Evolutionary conservation across 352 stramenopile genomes (phyloP).

Genomic region (Plasmopara muralis): DNA sequence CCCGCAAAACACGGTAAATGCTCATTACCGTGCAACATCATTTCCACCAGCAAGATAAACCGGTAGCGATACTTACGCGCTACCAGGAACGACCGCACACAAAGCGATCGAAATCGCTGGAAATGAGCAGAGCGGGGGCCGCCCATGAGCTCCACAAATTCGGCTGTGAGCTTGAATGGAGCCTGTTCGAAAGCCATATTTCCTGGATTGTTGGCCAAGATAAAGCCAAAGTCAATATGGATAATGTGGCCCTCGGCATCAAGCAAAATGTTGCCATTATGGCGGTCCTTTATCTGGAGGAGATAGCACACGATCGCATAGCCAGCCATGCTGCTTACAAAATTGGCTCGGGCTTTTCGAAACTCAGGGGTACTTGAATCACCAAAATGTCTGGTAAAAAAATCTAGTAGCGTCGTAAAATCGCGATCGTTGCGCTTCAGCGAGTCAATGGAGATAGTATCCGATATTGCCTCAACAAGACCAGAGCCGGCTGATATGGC

Average conservation of each 20-base stretch:
- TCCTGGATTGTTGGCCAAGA: conserved; percentile 90
- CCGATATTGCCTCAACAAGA: conserved; percentile 94
- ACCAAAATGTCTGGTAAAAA: conserved; percentile 92
- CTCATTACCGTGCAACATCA: conserved; percentile 96
- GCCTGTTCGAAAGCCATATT: conserved; percentile 94
- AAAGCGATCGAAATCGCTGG: conserved; percentile 92
- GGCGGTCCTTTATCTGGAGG: conserved; percentile 96
- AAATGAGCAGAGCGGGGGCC: conserved; percentile 90
- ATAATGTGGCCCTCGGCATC: conserved; percentile 95
- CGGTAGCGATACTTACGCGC: conserved; percentile 92
- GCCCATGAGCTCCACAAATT: conserved; percentile 95
- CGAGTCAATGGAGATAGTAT: conserved; percentile 97
- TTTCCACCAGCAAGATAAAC: conserved; percentile 94
- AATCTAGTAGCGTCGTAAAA: conserved; percentile 89
- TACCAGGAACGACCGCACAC: conserved; percentile 93
- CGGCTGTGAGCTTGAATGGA: conserved; percentile 96
- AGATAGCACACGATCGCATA: conserved; percentile 96
- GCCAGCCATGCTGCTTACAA: conserved; percentile 77
- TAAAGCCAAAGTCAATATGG: conserved; percentile 97
- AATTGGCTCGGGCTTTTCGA: conserved; percentile 77
- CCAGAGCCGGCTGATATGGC: conserved; percentile 90
- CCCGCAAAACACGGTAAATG: conserved; percentile 94
- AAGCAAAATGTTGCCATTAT: conserved; percentile 97
- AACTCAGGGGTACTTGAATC: conserved; percentile 65
- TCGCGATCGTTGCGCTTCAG: conserved; percentile 95